phyloP scores from a whole-genome alignment of 352 stramenopile species.

The Phytophthora hybrid region DNA sequence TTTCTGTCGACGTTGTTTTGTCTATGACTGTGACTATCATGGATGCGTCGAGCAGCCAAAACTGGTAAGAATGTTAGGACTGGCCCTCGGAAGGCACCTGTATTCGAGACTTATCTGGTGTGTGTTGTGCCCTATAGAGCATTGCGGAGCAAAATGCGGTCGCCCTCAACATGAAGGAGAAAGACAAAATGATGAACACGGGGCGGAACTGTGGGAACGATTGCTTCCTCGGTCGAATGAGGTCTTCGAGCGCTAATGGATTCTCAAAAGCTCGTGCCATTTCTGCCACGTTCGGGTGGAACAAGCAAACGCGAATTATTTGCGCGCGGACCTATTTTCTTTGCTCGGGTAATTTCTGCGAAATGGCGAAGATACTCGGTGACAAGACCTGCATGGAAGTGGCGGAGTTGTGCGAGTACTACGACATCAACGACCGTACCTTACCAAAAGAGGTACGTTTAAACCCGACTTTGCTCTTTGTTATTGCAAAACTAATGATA shows the following conservation, averaged over 20 bases:
- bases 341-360: constrained; percentile 80
- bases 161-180: constrained; percentile 49
- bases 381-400: constrained; percentile 79
- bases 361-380: constrained; percentile 75
- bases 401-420: constrained; percentile 73
- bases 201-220: constrained; percentile 81
- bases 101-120: background rate
- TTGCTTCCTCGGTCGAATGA: constrained; percentile 71
- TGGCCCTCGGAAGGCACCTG: background rate
- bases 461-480: background rate
- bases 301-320: constrained; percentile 45
- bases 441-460: constrained; percentile 55
- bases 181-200: constrained; percentile 51
- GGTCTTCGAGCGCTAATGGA: constrained; percentile 28
- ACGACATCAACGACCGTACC: constrained; percentile 70
- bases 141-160: constrained; percentile 76
- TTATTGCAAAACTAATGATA: background rate
- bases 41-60: constrained; percentile 63
- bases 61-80: constrained; percentile 43
- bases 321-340: constrained; percentile 75
- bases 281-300: constrained; percentile 62
- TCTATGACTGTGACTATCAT: constrained; percentile 90
- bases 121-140: constrained; percentile 38
- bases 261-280: constrained; percentile 67
- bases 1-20: constrained; percentile 83